A percentile compares a stretch with the other conserved stretches of the same genome.
Evolutionary conservation across 2,329 filamentous ascomycete species (phyloP).

Genomic region (Fusarium sp.): DNA sequence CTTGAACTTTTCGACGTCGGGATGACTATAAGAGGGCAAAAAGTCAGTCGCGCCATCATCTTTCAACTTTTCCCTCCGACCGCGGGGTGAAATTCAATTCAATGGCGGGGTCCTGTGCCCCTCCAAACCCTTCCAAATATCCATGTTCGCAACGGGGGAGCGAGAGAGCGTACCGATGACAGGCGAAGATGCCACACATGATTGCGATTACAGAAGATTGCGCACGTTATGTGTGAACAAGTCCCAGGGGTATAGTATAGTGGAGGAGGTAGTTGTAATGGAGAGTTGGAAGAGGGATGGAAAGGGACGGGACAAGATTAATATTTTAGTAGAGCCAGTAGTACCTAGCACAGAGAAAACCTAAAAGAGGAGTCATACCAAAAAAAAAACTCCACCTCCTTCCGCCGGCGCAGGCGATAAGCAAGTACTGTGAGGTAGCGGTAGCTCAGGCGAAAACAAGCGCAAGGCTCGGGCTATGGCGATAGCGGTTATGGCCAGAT

Average conservation of each 20-base stretch:
- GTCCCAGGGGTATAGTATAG: conserved; percentile 3
- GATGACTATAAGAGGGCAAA: conserved; percentile 67
- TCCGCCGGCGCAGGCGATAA: conserved; percentile 36
- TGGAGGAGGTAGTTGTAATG: conserved; percentile 4
- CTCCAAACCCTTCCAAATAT: conserved; percentile 32
- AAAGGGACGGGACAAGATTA: conserved; percentile 34
- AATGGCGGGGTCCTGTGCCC: conserved; percentile 44
- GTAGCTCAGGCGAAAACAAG: conserved; percentile 27
- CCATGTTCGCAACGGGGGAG: conserved; percentile 36
- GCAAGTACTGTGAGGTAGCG: conserved; percentile 10
- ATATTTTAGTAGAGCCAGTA: conserved; percentile 26
- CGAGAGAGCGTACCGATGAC: conserved; percentile 73
- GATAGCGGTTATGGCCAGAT: conserved; percentile 23
- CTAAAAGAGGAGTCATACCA: conserved; percentile 39
- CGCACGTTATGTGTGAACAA: conserved; percentile 22
- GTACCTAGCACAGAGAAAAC: conserved; percentile 7
- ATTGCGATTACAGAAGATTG: conserved; percentile 54
- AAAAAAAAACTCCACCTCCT: conserved; percentile 35
- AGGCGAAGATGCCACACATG: conserved; percentile 98
- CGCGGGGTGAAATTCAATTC: conserved; percentile 47
- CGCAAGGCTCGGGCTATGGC: conserved; percentile 33
- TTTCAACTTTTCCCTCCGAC: conserved; percentile 31
- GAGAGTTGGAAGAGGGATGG: conserved; percentile 20
- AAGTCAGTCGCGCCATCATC: conserved; percentile 43
- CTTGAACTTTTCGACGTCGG: conserved; percentile 97